phyloP scores from a whole-genome alignment of 768 basidiomycete genomes.

The Erythrobasidium yunnanense region DNA sequence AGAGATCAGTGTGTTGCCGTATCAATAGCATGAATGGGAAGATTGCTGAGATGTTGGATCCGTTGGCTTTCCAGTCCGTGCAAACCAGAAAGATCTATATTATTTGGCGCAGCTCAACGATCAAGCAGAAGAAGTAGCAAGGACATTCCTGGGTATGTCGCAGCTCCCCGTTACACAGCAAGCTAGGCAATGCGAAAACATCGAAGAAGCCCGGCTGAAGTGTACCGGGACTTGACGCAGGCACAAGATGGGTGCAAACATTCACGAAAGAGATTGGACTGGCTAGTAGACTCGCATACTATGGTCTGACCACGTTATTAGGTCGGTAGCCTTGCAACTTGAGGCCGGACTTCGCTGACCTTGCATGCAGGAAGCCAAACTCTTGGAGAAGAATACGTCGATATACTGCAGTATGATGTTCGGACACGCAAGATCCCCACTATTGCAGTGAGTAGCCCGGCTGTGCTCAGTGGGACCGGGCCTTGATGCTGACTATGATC shows the following conservation, averaged over 20 bases:
- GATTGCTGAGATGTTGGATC: neutral
- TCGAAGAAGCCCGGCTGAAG: neutral
- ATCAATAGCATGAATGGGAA: neutral
- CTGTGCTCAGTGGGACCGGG: neutral
- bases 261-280: conserved; percentile 34
- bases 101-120: conserved; percentile 36
- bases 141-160: conserved; percentile 34
- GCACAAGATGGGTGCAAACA: conserved; percentile 35
- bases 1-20: conserved; percentile 35
- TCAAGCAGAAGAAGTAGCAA: conserved; percentile 32
- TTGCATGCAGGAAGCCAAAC: conserved; percentile 38
- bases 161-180: too few relatives aligned
- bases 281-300: conserved; percentile 35
- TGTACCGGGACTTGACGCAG: conserved; percentile 13
- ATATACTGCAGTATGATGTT: conserved; percentile 35
- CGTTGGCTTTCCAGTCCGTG: conserved; percentile 31
- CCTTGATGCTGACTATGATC: neutral
- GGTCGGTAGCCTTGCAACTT: conserved; percentile 31
- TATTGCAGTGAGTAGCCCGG: conserved; percentile 2
- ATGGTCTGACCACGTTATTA: conserved; percentile 35
- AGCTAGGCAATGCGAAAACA: too few relatives aligned
- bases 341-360: too few relatives aligned
- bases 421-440: conserved; percentile 29
- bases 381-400: conserved; percentile 38
- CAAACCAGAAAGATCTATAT: conserved; percentile 39